Percentiles rank a stretch among this genome's conserved stretches.
Conservation (phyloP, 1,139 yeast genomes). For the Suhomyces anneliseae region DNA sequence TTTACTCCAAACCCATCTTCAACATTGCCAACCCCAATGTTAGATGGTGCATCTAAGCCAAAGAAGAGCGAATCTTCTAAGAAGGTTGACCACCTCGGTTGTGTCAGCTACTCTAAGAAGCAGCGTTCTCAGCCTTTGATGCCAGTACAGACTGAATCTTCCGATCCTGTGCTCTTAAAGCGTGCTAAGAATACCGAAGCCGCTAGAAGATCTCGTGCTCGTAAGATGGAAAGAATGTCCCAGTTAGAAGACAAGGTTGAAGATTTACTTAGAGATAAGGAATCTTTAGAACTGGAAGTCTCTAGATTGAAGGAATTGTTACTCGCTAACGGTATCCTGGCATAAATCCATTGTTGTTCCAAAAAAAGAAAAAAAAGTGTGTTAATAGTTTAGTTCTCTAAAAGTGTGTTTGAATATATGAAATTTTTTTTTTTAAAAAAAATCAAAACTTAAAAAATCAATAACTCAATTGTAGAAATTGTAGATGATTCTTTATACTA, state of each 20-base stretch:
- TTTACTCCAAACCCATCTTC: constrained; percentile 37
- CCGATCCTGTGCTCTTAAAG: constrained; percentile 72
- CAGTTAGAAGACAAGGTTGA: constrained; percentile 82
- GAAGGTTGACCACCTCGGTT: constrained; percentile 59
- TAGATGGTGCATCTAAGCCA: constrained; percentile 11
- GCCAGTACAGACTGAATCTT: constrained; percentile 60
- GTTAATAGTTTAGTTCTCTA: constrained; percentile 1
- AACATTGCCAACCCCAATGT: constrained; percentile 34
- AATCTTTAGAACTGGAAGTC: constrained; percentile 58
- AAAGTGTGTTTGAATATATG: constrained; percentile 6
- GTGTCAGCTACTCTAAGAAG: constrained; percentile 64
- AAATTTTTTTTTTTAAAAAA: background rate
- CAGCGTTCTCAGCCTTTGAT: constrained; percentile 59
- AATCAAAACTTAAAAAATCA: no score
- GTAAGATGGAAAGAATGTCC: constrained; percentile 84
- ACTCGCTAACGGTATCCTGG: constrained; percentile 18
- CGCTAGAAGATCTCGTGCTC: constrained; percentile 92
- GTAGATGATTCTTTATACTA: no score
- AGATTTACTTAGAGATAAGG: constrained; percentile 55
- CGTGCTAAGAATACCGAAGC: constrained; percentile 97
- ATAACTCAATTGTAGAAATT: no score
- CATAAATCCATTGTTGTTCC: background rate
- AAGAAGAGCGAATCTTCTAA: constrained; percentile 8
- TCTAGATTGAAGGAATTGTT: constrained; percentile 53
- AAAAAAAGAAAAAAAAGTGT: constrained; percentile 6